phyloP scores from a whole-genome alignment of 2,329 filamentous ascomycete species.

The Phialophora tarda region DNA sequence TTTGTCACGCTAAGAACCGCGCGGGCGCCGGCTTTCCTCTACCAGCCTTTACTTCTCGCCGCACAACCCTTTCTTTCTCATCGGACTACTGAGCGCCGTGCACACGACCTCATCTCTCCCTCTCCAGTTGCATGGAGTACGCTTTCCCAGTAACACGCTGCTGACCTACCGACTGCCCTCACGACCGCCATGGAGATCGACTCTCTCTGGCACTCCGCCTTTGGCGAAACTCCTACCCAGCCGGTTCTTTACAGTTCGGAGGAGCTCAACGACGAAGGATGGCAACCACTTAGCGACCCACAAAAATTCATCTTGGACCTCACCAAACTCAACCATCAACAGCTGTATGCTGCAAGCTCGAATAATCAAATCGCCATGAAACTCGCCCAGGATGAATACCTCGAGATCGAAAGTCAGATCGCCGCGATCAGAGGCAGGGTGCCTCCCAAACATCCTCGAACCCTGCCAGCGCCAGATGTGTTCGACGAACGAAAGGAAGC shows the following conservation, averaged over 20 bases:
- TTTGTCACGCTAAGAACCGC: not conserved
- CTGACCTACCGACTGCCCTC: not conserved
- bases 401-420: constrained; percentile 58
- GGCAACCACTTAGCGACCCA: constrained; percentile 35
- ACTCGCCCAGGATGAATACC: constrained; percentile 65
- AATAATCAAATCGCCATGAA: constrained; percentile 60
- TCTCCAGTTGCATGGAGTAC: constrained; percentile 21
- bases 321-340: constrained; percentile 28
- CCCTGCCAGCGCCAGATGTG: constrained; percentile 48
- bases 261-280: constrained; percentile 36
- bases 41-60: constrained; percentile 12
- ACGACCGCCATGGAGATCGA: constrained; percentile 32
- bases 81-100: not conserved
- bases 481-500: constrained; percentile 67
- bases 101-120: constrained; percentile 14
- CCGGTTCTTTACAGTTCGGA: constrained; percentile 35
- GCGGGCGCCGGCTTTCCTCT: constrained; percentile 7
- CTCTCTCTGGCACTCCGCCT: constrained; percentile 34
- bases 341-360: constrained; percentile 61
- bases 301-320: constrained; percentile 34
- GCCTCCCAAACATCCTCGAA: constrained; percentile 58
- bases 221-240: constrained; percentile 32
- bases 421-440: constrained; percentile 54
- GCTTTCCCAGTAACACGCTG: not conserved
- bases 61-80: constrained; percentile 18